phyloP scores from a whole-genome alignment of 1,139 yeast species.

The Pichiaceae sp. region DNA sequence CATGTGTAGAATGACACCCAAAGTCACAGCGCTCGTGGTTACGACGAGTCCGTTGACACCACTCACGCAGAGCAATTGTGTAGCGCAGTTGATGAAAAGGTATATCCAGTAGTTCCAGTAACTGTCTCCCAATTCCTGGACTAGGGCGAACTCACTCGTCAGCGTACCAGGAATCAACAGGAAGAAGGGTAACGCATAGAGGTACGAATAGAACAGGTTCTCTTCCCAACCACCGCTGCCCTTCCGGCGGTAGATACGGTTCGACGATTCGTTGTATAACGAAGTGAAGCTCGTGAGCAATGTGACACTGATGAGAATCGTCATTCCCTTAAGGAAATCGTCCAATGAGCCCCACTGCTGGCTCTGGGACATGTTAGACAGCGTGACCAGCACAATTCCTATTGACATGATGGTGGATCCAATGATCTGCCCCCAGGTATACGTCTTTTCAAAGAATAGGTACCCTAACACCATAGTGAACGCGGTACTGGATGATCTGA shows the following conservation, averaged over 20 bases:
- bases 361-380: slow-evolving; percentile 5
- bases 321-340: slow-evolving; percentile 27
- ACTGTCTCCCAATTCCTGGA: slow-evolving; percentile 6
- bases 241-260: neutral
- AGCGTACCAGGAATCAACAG: slow-evolving; percentile 17
- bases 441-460: slow-evolving; percentile 35
- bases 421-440: slow-evolving; percentile 35
- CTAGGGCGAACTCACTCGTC: slow-evolving; percentile 1
- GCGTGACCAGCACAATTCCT: slow-evolving; percentile 50
- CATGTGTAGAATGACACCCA: slow-evolving; percentile 49
- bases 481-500: slow-evolving; percentile 59
- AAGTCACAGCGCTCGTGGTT: slow-evolving; percentile 48
- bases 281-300: slow-evolving; percentile 2
- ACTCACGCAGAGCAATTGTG: slow-evolving; percentile 58
- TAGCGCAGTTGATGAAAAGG: slow-evolving; percentile 39
- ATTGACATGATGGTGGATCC: slow-evolving; percentile 45
- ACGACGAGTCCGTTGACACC: slow-evolving; percentile 63
- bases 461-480: slow-evolving; percentile 54
- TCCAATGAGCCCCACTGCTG: neutral
- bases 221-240: slow-evolving; percentile 48
- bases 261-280: slow-evolving; percentile 3
- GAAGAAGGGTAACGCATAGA: slow-evolving; percentile 51
- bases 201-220: slow-evolving; percentile 52
- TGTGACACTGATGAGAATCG: slow-evolving; percentile 2
- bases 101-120: slow-evolving; percentile 16